A percentile compares a stretch with the other conserved stretches of the same genome.
These are phyloP conservation scores for Chaetothyriales sp. DNA, from an alignment of 2,329 filamentous ascomycete genomes.

Conservation along the genomic window DNA sequence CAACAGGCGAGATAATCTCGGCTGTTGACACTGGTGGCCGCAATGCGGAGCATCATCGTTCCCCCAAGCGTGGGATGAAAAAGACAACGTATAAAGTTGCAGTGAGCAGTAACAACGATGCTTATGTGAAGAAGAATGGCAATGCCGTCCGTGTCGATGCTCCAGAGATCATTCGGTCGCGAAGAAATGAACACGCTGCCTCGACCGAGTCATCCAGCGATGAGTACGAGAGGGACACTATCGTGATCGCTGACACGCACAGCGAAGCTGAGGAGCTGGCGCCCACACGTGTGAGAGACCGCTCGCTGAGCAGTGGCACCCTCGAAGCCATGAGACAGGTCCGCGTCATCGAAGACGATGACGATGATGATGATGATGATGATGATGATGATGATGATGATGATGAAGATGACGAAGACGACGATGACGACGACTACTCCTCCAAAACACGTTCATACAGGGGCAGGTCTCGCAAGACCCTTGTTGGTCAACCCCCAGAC, in stretches of 20 bases:
- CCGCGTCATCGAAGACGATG: slow-evolving; percentile 10
- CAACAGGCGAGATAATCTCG: slow-evolving; percentile 1
- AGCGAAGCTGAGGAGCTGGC: slow-evolving; percentile 4
- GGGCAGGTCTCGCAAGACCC: slow-evolving; percentile 7
- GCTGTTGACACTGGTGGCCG: background rate
- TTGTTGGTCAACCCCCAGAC: slow-evolving; percentile 5
- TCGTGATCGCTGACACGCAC: background rate
- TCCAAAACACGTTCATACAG: slow-evolving; percentile 4
- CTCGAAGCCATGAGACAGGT: slow-evolving; percentile 6
- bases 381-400: slow-evolving; percentile 7
- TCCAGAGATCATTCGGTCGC: slow-evolving; percentile 9
- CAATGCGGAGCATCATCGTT: slow-evolving; percentile 1
- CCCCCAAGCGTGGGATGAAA: background rate
- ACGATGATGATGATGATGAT: slow-evolving; percentile 6
- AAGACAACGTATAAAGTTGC: slow-evolving; percentile 11
- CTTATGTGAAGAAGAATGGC: slow-evolving; percentile 10
- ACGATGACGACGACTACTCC: slow-evolving; percentile 2
- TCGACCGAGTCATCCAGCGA: slow-evolving; percentile 2
- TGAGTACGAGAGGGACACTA: background rate
- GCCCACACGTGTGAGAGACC: slow-evolving; percentile 4
- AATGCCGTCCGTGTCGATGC: slow-evolving; percentile 8
- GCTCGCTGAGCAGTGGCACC: background rate
- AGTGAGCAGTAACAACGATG: slow-evolving; percentile 9
- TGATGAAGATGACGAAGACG: slow-evolving; percentile 3
- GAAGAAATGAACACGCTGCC: slow-evolving; percentile 5